Percentiles rank a stretch among this genome's conserved stretches.
These are phyloP conservation scores for Yamadazyma aaseri DNA, from an alignment of 1,139 yeast genomes.

Conservation along the genomic window DNA sequence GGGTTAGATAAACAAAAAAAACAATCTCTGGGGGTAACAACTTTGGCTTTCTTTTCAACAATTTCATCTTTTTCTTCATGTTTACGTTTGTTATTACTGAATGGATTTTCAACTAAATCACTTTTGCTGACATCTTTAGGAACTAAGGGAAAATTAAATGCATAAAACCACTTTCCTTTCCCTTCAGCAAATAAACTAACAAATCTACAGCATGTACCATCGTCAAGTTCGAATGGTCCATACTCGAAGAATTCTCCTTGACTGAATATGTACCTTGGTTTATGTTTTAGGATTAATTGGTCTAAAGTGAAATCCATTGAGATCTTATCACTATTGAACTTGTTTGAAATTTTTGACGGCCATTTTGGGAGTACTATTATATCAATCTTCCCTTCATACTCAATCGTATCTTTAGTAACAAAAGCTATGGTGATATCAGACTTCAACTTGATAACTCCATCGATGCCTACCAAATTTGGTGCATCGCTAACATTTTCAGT, in stretches of 20 bases:
- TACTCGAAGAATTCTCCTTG: conserved; percentile 55
- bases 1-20: conserved; percentile 87
- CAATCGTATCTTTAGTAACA: conserved; percentile 28
- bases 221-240: conserved; percentile 57
- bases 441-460: conserved; percentile 30
- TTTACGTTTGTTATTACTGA: conserved; percentile 11
- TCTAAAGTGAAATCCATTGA: conserved; percentile 42
- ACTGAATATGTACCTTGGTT: conserved; percentile 68
- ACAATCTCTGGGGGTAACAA: conserved; percentile 61
- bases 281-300: conserved; percentile 35
- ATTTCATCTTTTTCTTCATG: conserved; percentile 4
- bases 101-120: conserved; percentile 10
- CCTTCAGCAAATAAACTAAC: conserved; percentile 64
- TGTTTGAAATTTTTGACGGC: conserved; percentile 51
- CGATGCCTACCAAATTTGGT: conserved; percentile 4
- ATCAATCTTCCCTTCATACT: conserved; percentile 38
- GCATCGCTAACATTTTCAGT: conserved; percentile 5
- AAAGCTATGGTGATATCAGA: conserved; percentile 51
- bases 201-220: conserved; percentile 50
- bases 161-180: conserved; percentile 71
- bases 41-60: conserved; percentile 27
- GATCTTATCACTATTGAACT: conserved; percentile 1
- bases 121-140: conserved; percentile 10
- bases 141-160: conserved; percentile 45
- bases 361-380: conserved; percentile 58